phyloP scores from a whole-genome alignment of 768 basidiomycete species.

The Podaxis pistillaris region DNA sequence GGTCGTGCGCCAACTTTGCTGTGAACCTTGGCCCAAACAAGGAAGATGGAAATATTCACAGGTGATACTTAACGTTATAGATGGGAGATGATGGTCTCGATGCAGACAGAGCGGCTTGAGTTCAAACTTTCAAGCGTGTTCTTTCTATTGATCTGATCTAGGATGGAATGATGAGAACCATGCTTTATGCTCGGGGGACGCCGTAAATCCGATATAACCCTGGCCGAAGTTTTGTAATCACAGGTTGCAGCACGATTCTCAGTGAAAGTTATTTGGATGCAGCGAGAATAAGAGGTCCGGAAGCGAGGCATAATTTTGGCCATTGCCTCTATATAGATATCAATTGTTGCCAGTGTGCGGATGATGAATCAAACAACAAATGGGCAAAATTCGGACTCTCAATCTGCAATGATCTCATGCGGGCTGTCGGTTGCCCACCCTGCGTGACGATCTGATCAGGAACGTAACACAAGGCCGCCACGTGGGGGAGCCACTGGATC shows the following conservation, averaged over 20 bases:
- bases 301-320: not conserved
- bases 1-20: not conserved
- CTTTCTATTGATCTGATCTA: conserved; percentile 14
- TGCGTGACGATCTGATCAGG: conserved; percentile 17
- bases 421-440: not conserved
- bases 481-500: conserved; percentile 7
- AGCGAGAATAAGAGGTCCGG: not conserved
- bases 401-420: conserved; percentile 14
- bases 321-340: not conserved
- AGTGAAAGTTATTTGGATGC: not conserved
- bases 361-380: not conserved
- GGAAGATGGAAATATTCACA: not conserved
- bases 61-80: not conserved
- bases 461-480: conserved; percentile 14
- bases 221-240: not conserved
- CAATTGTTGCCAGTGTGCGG: not conserved
- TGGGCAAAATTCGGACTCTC: conserved; percentile 9
- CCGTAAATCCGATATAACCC: not conserved
- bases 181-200: not conserved
- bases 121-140: not conserved
- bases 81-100: not conserved
- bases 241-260: not conserved
- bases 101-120: not conserved
- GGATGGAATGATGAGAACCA: conserved; percentile 1
- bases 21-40: not conserved